phyloP scores from a whole-genome alignment of 1,139 yeast species.

The Suhomyces maxii region DNA sequence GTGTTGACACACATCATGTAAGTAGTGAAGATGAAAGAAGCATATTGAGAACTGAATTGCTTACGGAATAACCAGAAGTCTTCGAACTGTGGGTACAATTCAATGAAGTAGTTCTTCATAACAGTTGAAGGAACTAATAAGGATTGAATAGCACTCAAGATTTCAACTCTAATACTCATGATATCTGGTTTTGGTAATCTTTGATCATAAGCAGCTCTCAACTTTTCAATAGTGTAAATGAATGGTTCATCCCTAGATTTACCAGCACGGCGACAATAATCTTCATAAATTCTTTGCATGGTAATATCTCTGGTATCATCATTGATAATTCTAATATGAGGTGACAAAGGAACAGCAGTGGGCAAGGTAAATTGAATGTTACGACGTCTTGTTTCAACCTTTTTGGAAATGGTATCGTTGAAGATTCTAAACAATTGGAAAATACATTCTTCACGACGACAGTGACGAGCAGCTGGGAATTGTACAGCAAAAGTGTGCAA shows the following conservation, averaged over 20 bases:
- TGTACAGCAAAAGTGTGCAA: slow-evolving; percentile 93
- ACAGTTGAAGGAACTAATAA: slow-evolving; percentile 84
- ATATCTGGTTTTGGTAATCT: slow-evolving; percentile 91
- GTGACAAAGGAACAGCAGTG: slow-evolving; percentile 89
- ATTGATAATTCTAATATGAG: slow-evolving; percentile 88
- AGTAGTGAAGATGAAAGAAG: slow-evolving; percentile 91
- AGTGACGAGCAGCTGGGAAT: slow-evolving; percentile 96
- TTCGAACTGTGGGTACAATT: slow-evolving; percentile 73
- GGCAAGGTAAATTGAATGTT: slow-evolving; percentile 86
- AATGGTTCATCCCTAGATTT: slow-evolving; percentile 89
- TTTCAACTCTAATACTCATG: slow-evolving; percentile 85
- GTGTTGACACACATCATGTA: slow-evolving; percentile 93
- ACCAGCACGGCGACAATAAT: slow-evolving; percentile 71
- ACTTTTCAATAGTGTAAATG: slow-evolving; percentile 79
- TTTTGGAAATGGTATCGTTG: slow-evolving; percentile 74
- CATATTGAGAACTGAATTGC: slow-evolving; percentile 92
- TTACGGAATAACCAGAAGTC: slow-evolving; percentile 98
- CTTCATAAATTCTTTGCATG: slow-evolving; percentile 86
- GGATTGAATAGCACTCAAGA: slow-evolving; percentile 85
- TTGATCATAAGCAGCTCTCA: slow-evolving; percentile 92
- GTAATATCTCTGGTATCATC: slow-evolving; percentile 79
- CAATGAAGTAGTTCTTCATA: slow-evolving; percentile 64
- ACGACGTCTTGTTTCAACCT: slow-evolving; percentile 86
- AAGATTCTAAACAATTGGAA: slow-evolving; percentile 88
- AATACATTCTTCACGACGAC: slow-evolving; percentile 93